phyloP scores from a whole-genome alignment of 192 early-diverging fungal genomes.

The Podila horticola region DNA sequence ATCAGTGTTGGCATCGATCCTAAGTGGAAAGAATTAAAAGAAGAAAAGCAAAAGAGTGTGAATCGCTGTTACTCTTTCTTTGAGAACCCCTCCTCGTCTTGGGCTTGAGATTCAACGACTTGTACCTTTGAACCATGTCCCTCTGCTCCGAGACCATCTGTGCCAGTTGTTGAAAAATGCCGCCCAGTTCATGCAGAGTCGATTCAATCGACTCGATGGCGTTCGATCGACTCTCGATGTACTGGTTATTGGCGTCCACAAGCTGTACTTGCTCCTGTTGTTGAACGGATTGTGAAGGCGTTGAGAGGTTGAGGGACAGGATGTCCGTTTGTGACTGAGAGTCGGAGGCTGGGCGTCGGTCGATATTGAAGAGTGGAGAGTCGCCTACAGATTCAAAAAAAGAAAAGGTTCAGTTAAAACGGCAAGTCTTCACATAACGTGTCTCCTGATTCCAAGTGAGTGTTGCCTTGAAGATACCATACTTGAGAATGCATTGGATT shows the following conservation, averaged over 20 bases:
- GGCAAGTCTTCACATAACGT: too few species aligned
- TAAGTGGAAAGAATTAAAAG: conserved; percentile 10
- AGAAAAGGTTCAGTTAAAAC: background rate
- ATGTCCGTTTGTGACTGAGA: conserved; percentile 35
- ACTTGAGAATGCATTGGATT: conserved; percentile 52
- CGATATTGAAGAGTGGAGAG: conserved; percentile 73
- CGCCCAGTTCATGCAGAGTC: conserved; percentile 95
- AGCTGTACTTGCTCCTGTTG: conserved; percentile 76
- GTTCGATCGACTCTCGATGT: conserved; percentile 88
- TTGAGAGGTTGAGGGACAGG: conserved; percentile 56
- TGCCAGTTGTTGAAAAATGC: conserved; percentile 91
- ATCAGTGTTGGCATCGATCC: conserved; percentile 95
- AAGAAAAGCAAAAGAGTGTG: background rate
- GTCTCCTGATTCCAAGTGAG: background rate
- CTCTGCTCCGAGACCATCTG: conserved; percentile 88
- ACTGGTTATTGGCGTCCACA: conserved; percentile 73
- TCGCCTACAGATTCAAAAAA: conserved; percentile 28
- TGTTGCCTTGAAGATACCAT: conserved; percentile 9
- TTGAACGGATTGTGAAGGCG: conserved; percentile 65
- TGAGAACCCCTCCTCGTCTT: too few species aligned
- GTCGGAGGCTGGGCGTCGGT: conserved; percentile 43
- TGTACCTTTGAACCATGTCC: conserved; percentile 83
- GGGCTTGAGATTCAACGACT: too few species aligned
- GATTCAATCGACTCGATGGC: conserved; percentile 97
- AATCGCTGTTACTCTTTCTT: background rate